Conservation (phyloP, 441 rosid species). For the Arabidopsis hybrid region DNA sequence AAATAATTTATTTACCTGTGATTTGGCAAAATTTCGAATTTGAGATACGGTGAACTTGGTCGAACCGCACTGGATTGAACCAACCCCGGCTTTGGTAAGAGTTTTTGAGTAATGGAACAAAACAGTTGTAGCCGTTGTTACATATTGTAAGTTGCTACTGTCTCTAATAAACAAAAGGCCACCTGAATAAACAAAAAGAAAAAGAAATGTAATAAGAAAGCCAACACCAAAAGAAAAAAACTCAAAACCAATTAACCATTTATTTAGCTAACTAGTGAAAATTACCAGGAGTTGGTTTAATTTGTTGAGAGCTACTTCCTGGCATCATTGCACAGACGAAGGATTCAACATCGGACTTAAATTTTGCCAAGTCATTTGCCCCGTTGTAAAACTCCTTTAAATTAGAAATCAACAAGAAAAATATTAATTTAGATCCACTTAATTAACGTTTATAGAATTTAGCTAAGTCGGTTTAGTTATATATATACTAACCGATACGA, state of each 20-base stretch:
- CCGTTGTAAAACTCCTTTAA: constrained; percentile 68
- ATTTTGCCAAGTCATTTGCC: constrained; percentile 56
- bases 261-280: not conserved
- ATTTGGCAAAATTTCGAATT: constrained; percentile 58
- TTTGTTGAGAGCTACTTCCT: constrained; percentile 71
- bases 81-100: constrained; percentile 44
- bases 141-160: constrained; percentile 63
- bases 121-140: constrained; percentile 54
- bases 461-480: not conserved
- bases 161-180: constrained; percentile 65
- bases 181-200: constrained; percentile 48
- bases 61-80: constrained; percentile 59
- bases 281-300: constrained; percentile 74
- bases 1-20: constrained; percentile 49
- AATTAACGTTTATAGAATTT: not conserved
- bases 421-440: not conserved
- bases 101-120: constrained; percentile 55
- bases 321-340: constrained; percentile 83
- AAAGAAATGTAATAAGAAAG: not conserved
- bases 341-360: constrained; percentile 62
- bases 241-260: constrained; percentile 2
- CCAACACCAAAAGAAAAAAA: not conserved
- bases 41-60: constrained; percentile 56
- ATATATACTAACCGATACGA: constrained; percentile 50
- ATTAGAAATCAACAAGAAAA: not conserved